phyloP scores from a whole-genome alignment of 768 basidiomycete genomes.

The Leucogyrophana mollusca region DNA sequence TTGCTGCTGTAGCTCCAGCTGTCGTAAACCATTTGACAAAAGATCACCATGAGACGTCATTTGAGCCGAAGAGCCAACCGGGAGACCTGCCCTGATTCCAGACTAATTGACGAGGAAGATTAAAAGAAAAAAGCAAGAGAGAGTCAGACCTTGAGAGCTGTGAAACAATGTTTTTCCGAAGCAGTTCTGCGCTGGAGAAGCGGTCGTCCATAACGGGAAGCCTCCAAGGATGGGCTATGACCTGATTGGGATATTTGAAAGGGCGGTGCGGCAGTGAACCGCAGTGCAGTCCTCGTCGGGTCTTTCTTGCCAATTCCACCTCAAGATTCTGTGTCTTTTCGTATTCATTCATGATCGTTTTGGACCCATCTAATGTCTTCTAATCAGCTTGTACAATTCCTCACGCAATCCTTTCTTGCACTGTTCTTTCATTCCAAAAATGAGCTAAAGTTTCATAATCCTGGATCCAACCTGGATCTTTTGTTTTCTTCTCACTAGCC shows the following conservation, averaged over 20 bases:
- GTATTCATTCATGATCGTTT: constrained; percentile 5
- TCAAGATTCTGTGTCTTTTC: constrained; percentile 33
- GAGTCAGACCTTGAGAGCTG: neutral
- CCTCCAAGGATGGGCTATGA: neutral
- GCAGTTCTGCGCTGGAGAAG: constrained; percentile 4
- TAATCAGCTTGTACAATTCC: constrained; percentile 7
- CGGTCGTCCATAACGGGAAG: neutral
- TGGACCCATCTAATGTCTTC: constrained; percentile 2
- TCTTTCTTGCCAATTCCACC: constrained; percentile 8
- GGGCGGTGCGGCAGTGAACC: constrained; percentile 1
- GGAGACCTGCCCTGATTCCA: constrained; percentile 18
- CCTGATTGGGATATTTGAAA: constrained; percentile 24
- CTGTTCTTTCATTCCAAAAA: constrained; percentile 30
- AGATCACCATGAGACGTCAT: constrained; percentile 35
- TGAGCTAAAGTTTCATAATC: constrained; percentile 33
- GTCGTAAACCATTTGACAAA: constrained; percentile 46
- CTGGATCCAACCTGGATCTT: constrained; percentile 1
- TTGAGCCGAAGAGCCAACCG: constrained; percentile 10
- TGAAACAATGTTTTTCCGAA: neutral
- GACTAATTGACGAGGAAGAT: constrained; percentile 1
- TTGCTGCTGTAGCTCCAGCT: constrained; percentile 39
- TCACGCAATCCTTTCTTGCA: constrained; percentile 9
- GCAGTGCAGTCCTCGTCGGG: constrained; percentile 3
- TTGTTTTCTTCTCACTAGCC: constrained; percentile 22
- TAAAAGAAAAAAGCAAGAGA: neutral